Conservation (phyloP, 2,329 filamentous ascomycete genomes). For the Fusarium nygamai region DNA sequence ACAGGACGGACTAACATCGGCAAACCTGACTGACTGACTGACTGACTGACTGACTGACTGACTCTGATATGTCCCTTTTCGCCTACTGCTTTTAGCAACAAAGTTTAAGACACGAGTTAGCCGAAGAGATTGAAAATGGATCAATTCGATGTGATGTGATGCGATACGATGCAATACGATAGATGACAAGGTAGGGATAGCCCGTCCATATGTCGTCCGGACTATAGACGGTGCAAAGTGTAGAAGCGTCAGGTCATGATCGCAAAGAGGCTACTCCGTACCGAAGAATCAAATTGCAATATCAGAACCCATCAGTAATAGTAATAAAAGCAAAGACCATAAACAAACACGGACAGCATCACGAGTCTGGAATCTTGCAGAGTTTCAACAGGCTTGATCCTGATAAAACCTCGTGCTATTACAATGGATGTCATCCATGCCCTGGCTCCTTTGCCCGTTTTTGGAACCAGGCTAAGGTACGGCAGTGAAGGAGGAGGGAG, state of each 20-base stretch:
- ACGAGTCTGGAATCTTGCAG: background rate
- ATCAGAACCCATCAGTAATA: constrained; percentile 11
- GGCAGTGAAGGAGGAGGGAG: constrained; percentile 17
- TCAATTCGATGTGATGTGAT: background rate
- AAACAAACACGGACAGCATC: constrained; percentile 12
- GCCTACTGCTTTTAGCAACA: background rate
- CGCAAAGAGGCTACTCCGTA: background rate
- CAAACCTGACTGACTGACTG: background rate
- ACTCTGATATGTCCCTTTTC: background rate
- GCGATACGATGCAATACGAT: constrained; percentile 5
- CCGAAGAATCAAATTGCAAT: background rate
- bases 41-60: background rate
- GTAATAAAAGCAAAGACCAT: constrained; percentile 19
- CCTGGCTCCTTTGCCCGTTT: constrained; percentile 4
- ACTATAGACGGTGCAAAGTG: background rate
- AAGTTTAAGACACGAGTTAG: constrained; percentile 15
- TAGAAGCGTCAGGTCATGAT: constrained; percentile 5
- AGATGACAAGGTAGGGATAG: constrained; percentile 23
- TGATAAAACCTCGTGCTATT: constrained; percentile 14
- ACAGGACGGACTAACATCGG: constrained; percentile 12
- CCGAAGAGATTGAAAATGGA: constrained; percentile 5
- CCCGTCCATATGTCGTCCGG: constrained; percentile 20
- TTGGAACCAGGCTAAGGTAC: constrained; percentile 4
- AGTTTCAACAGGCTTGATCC: constrained; percentile 27
- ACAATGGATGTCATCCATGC: background rate